phyloP scores from a whole-genome alignment of 163 green algal genomes.

The Chlamydomonas reinhardtii region DNA sequence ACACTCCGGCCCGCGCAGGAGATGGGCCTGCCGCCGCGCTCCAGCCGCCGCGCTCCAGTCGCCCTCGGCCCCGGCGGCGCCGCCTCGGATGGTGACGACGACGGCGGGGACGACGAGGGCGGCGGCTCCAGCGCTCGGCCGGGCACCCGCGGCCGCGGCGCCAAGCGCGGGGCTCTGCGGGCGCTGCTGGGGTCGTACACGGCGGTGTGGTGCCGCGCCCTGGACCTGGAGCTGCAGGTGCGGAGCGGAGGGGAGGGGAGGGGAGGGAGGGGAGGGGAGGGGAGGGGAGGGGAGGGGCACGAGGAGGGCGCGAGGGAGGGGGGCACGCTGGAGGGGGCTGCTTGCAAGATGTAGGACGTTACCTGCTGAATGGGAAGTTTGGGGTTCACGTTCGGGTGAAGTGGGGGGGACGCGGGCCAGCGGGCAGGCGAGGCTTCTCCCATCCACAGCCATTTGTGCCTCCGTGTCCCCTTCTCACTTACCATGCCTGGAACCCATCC shows the following conservation, averaged over 20 bases:
- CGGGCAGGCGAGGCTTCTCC: too few relatives aligned
- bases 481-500: too few relatives aligned
- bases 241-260: background rate
- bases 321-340: too few relatives aligned
- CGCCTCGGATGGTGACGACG: background rate
- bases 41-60: background rate
- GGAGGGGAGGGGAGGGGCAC: background rate
- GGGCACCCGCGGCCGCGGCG: constrained; percentile 50
- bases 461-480: too few relatives aligned
- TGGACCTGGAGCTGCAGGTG: constrained; percentile 67
- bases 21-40: background rate
- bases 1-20: background rate
- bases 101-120: background rate
- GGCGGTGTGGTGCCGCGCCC: constrained; percentile 55
- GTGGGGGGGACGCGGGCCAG: too few relatives aligned
- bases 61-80: too few relatives aligned
- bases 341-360: too few relatives aligned
- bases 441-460: too few relatives aligned
- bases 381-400: too few relatives aligned
- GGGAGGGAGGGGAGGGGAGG: too few relatives aligned
- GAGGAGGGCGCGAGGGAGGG: background rate
- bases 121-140: too few relatives aligned
- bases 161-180: constrained; percentile 46
- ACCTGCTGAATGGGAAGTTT: too few relatives aligned
- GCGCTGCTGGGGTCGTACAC: constrained; percentile 54